Percentiles rank a stretch among this genome's conserved stretches.
Evolutionary conservation across 345 rosid genomes (phyloP).

Genomic region (Gossypium bickii): DNA sequence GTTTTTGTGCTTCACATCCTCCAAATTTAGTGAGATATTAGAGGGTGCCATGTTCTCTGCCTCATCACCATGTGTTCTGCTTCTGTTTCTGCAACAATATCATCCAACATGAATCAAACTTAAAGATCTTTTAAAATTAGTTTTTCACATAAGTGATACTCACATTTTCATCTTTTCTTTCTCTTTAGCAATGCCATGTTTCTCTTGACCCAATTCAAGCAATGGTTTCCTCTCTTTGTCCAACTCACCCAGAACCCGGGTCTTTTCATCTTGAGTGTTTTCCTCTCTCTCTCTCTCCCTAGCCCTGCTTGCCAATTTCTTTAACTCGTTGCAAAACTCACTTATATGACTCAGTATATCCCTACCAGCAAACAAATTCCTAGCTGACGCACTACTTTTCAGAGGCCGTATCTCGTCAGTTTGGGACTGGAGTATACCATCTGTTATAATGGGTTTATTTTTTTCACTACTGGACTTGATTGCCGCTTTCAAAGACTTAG

Average conservation of each 20-base stretch:
- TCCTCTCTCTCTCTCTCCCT: conserved; percentile 55
- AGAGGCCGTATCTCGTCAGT: conserved; percentile 43
- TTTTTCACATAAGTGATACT: conserved; percentile 9
- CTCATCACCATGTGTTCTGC: conserved; percentile 47
- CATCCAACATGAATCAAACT: no score
- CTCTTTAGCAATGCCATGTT: conserved; percentile 44
- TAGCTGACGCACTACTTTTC: conserved; percentile 70
- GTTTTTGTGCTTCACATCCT: conserved; percentile 34
- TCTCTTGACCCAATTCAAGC: conserved; percentile 39
- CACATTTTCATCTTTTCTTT: conserved; percentile 54
- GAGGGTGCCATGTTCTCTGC: conserved; percentile 48
- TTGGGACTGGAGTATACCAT: conserved; percentile 17
- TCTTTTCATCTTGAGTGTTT: conserved; percentile 24
- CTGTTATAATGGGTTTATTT: conserved; percentile 28
- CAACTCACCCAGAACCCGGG: conserved; percentile 31
- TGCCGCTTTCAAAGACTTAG: conserved; percentile 43
- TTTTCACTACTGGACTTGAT: conserved; percentile 55
- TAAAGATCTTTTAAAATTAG: no score
- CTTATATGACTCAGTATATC: conserved; percentile 71
- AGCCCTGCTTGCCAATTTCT: conserved; percentile 66
- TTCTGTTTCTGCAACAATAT: conserved; percentile 24
- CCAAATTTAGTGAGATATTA: conserved; percentile 38
- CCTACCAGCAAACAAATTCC: conserved; percentile 75
- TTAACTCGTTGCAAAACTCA: conserved; percentile 75
- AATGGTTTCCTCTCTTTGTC: conserved; percentile 59